Percentiles rank a stretch among this genome's conserved stretches.
These are phyloP conservation scores for Claviceps quebecensis DNA, from an alignment of 2,329 filamentous ascomycete species.

Conservation along the genomic window DNA sequence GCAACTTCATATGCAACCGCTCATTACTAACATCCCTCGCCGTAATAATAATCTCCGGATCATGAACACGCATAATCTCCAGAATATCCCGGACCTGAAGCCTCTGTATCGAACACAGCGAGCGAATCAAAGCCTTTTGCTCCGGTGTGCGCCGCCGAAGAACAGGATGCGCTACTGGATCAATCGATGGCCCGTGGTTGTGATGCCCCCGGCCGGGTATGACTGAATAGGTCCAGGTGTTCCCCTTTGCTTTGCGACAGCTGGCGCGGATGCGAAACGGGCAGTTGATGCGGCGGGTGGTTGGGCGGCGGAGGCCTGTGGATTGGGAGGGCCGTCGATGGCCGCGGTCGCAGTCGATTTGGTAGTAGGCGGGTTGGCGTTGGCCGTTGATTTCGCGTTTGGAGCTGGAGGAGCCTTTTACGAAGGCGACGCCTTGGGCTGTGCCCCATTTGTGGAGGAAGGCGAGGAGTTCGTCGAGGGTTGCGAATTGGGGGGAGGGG, in stretches of 20 bases:
- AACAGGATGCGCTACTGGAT: neutral
- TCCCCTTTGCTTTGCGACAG: neutral
- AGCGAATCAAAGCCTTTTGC: neutral
- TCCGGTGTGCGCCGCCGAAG: neutral
- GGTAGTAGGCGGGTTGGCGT: neutral
- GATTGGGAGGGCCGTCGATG: neutral
- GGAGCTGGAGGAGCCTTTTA: neutral
- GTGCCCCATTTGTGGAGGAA: neutral
- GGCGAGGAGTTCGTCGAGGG: neutral
- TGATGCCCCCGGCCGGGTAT: neutral
- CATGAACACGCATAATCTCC: no score
- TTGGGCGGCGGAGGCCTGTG: neutral
- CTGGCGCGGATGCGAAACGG: neutral
- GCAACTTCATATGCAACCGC: no score
- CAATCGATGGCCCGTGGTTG: neutral
- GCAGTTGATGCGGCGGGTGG: neutral
- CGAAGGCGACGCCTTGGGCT: neutral
- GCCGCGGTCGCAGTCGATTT: neutral
- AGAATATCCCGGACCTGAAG: no score
- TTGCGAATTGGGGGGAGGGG: neutral
- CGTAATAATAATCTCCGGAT: no score
- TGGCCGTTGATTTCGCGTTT: neutral
- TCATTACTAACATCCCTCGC: no score
- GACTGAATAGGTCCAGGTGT: neutral
- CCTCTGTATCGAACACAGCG: no score